Base-by-base conservation (phyloP, 176 grass and related monocot species). In the Calamus simplicifolius region DNA sequence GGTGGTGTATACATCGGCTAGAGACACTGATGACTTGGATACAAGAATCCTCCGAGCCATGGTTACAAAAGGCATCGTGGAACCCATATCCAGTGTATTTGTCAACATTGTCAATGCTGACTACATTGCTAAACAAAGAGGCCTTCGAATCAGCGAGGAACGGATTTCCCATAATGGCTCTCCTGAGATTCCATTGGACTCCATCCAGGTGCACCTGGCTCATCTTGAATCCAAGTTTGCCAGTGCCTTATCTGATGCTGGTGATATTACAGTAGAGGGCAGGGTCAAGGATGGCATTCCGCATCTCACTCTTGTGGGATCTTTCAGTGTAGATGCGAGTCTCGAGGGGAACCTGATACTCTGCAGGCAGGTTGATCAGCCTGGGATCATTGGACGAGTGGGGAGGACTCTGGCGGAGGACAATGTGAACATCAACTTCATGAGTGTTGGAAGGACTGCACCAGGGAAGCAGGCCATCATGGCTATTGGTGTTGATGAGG, bases 51-150 rank as follows among this genome's bases (percentile, higher is more conserved):
- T 92, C 25, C 84, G 87, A 10, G 81, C 76, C 5, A 85, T 89
- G 84, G 49, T 83, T 51, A 88, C 51, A 48, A 92, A 92, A 59
- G 93, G 93, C 59, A 81, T 98, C 2, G 25, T 92, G 0, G 93
- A 98, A 17, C 87, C 93, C 23, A 78, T 98, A 55, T 88, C 93
- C 4, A 82, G 70, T 13, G 79, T 67, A 7, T 80, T 77, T 3
- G 63, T 98, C 26, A 98, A 98, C 73, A 82, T 98, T 19, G 87
- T 92, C 35, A 98, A 89, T 70, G 87, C 84, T 2, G 93, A 98
- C 50, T 89, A 85, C 35, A 71, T 81, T 0, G 83, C 93, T 10
- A 92, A 79, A 49, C 79, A 89, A 66, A 72, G 84, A 74, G 93
- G 88, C 14, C 56, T 98, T 5, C 73, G 59, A 14, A 63, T 98